Conservation (phyloP, 495 filamentous ascomycete genomes). For the Neurospora sp. region DNA sequence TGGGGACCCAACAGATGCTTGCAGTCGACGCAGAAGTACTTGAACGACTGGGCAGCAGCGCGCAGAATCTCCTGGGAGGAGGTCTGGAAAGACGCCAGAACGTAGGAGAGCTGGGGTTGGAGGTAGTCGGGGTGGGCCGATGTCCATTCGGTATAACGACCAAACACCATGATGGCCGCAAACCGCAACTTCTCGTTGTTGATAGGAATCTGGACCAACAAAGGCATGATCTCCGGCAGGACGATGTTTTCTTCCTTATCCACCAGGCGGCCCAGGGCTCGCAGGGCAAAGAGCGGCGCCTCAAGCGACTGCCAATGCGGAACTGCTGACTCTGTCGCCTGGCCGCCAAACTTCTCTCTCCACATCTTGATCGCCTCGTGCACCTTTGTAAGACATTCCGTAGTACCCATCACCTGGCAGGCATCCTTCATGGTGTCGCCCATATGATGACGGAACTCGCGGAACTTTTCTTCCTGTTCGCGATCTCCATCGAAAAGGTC, state of each 20-base stretch:
- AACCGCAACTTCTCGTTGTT: constrained; percentile 97
- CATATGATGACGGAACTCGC: constrained; percentile 93
- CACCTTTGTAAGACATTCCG: constrained; percentile 81
- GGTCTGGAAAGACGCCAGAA: constrained; percentile 82
- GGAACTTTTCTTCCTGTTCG: constrained; percentile 93
- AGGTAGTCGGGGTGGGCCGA: constrained; percentile 85
- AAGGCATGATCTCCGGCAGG: constrained; percentile 78
- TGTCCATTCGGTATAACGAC: constrained; percentile 96
- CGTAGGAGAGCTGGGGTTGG: constrained; percentile 84
- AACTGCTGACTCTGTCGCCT: constrained; percentile 63
- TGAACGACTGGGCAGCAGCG: constrained; percentile 87
- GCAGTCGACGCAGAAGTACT: constrained; percentile 94
- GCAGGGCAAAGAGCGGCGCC: constrained; percentile 87
- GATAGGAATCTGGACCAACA: constrained; percentile 86
- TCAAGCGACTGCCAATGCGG: constrained; percentile 95
- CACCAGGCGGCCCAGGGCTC: constrained; percentile 97
- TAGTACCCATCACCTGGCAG: constrained; percentile 87
- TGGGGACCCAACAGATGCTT: constrained; percentile 71
- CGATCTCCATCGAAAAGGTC: constrained; percentile 94
- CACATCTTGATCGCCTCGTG: constrained; percentile 75
- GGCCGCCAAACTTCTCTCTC: constrained; percentile 70
- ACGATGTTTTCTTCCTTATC: constrained; percentile 76
- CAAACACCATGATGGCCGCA: constrained; percentile 93
- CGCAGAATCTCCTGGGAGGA: constrained; percentile 77
- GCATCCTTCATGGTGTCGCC: constrained; percentile 97